Evolutionary conservation across 768 basidiomycete genomes (phyloP).

Genomic region (Agrocybe praecox): DNA sequence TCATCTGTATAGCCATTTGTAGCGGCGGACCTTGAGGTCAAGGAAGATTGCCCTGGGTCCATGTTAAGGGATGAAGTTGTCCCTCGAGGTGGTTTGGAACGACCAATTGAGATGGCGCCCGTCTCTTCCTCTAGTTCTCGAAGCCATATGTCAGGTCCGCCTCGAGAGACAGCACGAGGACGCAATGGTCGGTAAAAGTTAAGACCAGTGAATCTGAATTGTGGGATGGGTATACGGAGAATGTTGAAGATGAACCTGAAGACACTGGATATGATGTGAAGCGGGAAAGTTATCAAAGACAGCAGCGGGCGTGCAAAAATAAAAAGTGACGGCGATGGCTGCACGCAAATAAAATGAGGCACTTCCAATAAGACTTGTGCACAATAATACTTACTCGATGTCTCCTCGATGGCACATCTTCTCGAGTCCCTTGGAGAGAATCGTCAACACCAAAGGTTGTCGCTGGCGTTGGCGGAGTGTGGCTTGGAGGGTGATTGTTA

Average conservation of each 20-base stretch:
- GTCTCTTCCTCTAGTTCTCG: slow-evolving; percentile 85
- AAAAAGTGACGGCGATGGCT: slow-evolving; percentile 16
- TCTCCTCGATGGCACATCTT: slow-evolving; percentile 10
- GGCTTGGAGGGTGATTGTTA: slow-evolving; percentile 10
- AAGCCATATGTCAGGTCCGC: slow-evolving; percentile 76
- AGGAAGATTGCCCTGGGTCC: slow-evolving; percentile 49
- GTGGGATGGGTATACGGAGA: slow-evolving; percentile 69
- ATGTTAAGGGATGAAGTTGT: slow-evolving; percentile 36
- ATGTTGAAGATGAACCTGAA: slow-evolving; percentile 67
- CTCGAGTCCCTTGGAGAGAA: slow-evolving; percentile 39
- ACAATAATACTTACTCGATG: slow-evolving; percentile 10
- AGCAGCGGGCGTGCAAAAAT: slow-evolving; percentile 39
- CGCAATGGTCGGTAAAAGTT: slow-evolving; percentile 45
- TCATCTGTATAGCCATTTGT: slow-evolving; percentile 29
- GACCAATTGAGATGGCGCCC: slow-evolving; percentile 65
- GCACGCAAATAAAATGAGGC: slow-evolving; percentile 4
- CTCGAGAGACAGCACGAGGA: slow-evolving; percentile 38
- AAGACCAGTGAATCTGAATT: slow-evolving; percentile 50
- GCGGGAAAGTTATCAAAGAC: slow-evolving; percentile 57
- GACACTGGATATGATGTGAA: slow-evolving; percentile 62
- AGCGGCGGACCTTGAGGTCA: slow-evolving; percentile 34
- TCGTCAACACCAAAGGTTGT: slow-evolving; percentile 58
- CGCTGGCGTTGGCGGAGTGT: slow-evolving; percentile 12
- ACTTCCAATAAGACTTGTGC: slow-evolving; percentile 10
- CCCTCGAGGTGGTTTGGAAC: slow-evolving; percentile 31